Conservation (phyloP, 163 green algal genomes). For the Scenedesmus sp. region DNA sequence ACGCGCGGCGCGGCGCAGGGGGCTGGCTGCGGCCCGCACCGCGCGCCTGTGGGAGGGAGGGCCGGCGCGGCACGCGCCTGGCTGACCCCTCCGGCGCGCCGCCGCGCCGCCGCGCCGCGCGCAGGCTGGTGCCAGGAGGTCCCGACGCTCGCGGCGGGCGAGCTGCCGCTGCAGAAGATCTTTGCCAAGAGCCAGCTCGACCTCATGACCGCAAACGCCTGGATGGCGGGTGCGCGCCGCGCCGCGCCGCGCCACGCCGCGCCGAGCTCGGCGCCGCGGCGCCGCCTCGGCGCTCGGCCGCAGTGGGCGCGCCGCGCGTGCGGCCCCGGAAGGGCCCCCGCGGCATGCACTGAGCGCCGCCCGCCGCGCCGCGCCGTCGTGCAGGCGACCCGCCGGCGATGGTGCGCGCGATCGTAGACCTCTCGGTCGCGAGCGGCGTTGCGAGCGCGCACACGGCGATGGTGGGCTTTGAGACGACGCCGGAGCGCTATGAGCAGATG, state of each 20-base stretch:
- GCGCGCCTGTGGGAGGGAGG: not conserved
- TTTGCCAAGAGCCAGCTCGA: slow-evolving; percentile 73
- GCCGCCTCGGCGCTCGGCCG: too few relatives aligned
- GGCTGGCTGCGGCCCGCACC: not conserved
- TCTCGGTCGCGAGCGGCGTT: slow-evolving; percentile 53
- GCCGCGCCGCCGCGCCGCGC: not conserved
- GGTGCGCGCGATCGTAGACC: slow-evolving; percentile 50
- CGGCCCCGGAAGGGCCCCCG: too few relatives aligned
- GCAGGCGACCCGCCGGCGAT: slow-evolving; percentile 45
- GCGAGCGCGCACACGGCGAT: slow-evolving; percentile 58
- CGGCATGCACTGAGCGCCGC: slow-evolving; percentile 30
- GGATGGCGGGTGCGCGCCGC: slow-evolving; percentile 22
- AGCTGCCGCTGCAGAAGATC: slow-evolving; percentile 68
- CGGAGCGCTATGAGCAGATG: slow-evolving; percentile 48
- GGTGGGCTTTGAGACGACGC: slow-evolving; percentile 68
- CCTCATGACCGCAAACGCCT: slow-evolving; percentile 55
- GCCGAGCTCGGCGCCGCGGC: too few relatives aligned
- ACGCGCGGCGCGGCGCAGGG: not conserved
- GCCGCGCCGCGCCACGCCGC: too few relatives aligned
- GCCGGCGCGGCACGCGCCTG: not conserved
- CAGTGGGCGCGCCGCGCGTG: too few relatives aligned
- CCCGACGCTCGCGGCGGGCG: slow-evolving; percentile 28
- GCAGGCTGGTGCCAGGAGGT: slow-evolving; percentile 40
- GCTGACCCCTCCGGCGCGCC: not conserved
- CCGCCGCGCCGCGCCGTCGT: slow-evolving; percentile 16